These are phyloP conservation scores for Globisporangium perplexum DNA, from an alignment of 352 stramenopile genomes.

Conservation along the genomic window DNA sequence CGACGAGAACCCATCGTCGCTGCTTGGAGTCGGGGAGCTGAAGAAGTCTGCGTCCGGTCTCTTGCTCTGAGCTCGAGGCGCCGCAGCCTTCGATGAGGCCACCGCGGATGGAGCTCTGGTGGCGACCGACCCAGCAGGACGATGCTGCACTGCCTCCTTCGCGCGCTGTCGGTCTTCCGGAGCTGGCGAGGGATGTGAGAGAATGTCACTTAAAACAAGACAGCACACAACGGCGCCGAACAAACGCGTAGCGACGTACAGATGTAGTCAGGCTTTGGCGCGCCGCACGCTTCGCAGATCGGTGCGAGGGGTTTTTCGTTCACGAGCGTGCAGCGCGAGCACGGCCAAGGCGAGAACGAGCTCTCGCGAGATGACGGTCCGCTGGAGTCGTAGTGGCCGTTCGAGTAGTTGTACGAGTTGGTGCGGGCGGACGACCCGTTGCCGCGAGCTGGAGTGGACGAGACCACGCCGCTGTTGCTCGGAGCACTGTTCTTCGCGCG, in stretches of 20 bases:
- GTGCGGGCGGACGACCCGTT: slow-evolving; percentile 10
- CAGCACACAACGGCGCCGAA: not conserved
- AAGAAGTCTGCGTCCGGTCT: slow-evolving; percentile 4
- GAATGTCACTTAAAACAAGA: not conserved
- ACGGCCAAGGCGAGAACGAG: slow-evolving; percentile 70
- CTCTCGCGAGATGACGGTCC: slow-evolving; percentile 31
- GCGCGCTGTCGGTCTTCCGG: slow-evolving; percentile 39
- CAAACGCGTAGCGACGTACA: slow-evolving; percentile 26
- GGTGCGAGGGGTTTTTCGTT: slow-evolving; percentile 72
- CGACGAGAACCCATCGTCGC: slow-evolving; percentile 11
- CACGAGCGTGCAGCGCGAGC: slow-evolving; percentile 63
- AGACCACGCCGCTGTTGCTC: slow-evolving; percentile 17
- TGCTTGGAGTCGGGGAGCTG: not conserved
- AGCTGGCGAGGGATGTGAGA: slow-evolving; percentile 14
- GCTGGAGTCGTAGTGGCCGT: slow-evolving; percentile 18
- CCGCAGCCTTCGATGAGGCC: slow-evolving; percentile 3
- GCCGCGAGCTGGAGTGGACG: slow-evolving; percentile 22
- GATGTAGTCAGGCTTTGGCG: slow-evolving; percentile 55
- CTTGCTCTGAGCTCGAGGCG: slow-evolving; percentile 2
- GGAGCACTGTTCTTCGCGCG: slow-evolving; percentile 15
- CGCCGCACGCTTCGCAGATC: slow-evolving; percentile 67
- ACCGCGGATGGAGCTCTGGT: slow-evolving; percentile 7
- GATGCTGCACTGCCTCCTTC: slow-evolving; percentile 32
- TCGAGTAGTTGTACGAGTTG: slow-evolving; percentile 37
- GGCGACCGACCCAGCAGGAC: slow-evolving; percentile 2